phyloP scores from a whole-genome alignment of 1,284 basidiomycete genomes.

The Pseudozyma tsukubaensis region DNA sequence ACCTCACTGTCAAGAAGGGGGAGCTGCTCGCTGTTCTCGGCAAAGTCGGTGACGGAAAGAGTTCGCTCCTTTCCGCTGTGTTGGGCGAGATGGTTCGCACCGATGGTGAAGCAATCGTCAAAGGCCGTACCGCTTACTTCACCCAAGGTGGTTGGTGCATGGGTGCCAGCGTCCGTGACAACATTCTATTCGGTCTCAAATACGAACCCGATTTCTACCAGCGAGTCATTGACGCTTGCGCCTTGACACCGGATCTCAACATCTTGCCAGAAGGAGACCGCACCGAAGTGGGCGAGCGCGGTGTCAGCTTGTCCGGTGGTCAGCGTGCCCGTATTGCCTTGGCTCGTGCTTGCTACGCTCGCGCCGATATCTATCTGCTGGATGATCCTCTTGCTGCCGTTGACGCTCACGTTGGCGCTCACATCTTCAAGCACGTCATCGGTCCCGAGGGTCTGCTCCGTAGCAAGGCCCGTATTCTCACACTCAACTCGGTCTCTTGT shows the following conservation, averaged over 20 bases:
- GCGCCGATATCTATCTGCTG: slow-evolving; percentile 77
- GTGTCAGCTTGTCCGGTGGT: slow-evolving; percentile 72
- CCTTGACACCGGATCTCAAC: slow-evolving; percentile 74
- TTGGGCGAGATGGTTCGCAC: slow-evolving; percentile 64
- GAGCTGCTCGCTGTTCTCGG: slow-evolving; percentile 64
- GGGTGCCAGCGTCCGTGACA: slow-evolving; percentile 77
- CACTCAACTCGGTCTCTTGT: slow-evolving; percentile 70
- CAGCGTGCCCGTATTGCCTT: slow-evolving; percentile 79
- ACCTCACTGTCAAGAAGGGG: slow-evolving; percentile 51
- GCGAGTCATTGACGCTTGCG: slow-evolving; percentile 59
- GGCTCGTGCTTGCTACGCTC: slow-evolving; percentile 78
- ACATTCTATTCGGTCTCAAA: slow-evolving; percentile 70
- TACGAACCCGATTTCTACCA: slow-evolving; percentile 72
- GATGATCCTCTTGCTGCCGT: slow-evolving; percentile 81
- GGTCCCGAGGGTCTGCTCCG: slow-evolving; percentile 50
- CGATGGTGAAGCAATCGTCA: slow-evolving; percentile 59
- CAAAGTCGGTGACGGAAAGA: slow-evolving; percentile 66
- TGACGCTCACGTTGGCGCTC: slow-evolving; percentile 68
- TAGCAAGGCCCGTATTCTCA: slow-evolving; percentile 67
- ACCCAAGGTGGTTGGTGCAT: slow-evolving; percentile 92
- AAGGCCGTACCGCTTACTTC: slow-evolving; percentile 76
- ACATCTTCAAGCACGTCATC: slow-evolving; percentile 66
- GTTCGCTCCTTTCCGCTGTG: slow-evolving; percentile 59
- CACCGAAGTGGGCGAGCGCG: slow-evolving; percentile 75
- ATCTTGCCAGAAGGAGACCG: slow-evolving; percentile 80